These are phyloP conservation scores for Amborella trichopoda DNA, from an alignment of 164 flowering plant genomes.

Conservation along the genomic window DNA sequence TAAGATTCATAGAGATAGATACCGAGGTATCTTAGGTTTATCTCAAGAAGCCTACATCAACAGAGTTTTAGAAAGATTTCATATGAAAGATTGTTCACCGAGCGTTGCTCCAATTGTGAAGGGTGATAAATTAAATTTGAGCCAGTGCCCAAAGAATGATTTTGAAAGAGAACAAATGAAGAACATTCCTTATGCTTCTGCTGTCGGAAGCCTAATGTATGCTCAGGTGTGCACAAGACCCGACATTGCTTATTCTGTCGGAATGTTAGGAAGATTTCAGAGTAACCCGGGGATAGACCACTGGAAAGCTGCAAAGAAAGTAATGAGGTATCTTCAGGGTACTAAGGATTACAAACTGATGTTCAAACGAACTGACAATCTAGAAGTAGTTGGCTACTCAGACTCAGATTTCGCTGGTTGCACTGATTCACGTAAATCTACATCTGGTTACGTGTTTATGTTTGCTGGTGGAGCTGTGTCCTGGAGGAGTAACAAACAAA, in stretches of 20 bases:
- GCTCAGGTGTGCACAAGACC: neutral
- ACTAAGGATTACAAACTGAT: neutral
- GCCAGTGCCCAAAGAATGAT: neutral
- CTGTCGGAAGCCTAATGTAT: constrained; percentile 2
- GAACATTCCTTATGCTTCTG: neutral
- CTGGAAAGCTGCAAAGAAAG: neutral
- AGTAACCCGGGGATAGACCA: neutral
- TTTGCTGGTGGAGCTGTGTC: neutral
- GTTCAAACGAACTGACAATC: neutral
- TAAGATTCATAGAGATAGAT: constrained; percentile 2
- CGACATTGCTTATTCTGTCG: neutral
- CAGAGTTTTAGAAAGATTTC: neutral
- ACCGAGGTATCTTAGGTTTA: neutral
- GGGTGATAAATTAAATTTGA: neutral
- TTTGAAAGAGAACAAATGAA: neutral
- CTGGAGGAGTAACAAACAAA: neutral
- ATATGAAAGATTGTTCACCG: neutral
- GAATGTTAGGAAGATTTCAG: neutral
- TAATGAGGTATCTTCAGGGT: neutral
- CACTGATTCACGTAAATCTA: neutral
- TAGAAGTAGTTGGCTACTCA: neutral
- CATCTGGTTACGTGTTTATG: neutral
- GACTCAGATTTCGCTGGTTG: neutral
- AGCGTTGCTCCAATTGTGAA: neutral
- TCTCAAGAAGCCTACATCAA: neutral